A percentile compares a stretch with the other conserved stretches of the same genome.
Evolutionary conservation across 2,329 filamentous ascomycete species (phyloP).

Genomic region (Aspergillus vadensis): DNA sequence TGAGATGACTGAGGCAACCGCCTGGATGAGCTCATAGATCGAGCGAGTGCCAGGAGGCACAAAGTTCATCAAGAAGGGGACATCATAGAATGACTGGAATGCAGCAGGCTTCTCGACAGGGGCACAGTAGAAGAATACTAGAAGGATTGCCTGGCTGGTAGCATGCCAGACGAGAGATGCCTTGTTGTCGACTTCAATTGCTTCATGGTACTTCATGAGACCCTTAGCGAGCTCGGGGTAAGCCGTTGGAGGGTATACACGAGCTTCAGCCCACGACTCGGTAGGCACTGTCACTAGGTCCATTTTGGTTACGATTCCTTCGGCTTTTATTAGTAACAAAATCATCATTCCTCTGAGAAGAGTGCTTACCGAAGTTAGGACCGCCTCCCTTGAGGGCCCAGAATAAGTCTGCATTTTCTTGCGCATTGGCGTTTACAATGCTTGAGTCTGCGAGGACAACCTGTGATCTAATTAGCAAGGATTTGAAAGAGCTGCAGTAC

Average conservation of each 20-base stretch:
- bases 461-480: slow-evolving; percentile 1
- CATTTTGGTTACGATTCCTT: slow-evolving; percentile 22
- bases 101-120: slow-evolving; percentile 9
- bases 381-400: slow-evolving; percentile 36
- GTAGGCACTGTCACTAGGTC: slow-evolving; percentile 18
- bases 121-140: slow-evolving; percentile 10
- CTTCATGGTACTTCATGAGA: slow-evolving; percentile 11
- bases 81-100: slow-evolving; percentile 6
- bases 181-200: slow-evolving; percentile 11
- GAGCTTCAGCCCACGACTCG: slow-evolving; percentile 15
- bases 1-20: background rate
- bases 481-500: background rate
- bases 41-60: slow-evolving; percentile 2
- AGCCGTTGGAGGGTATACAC: slow-evolving; percentile 6
- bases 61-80: slow-evolving; percentile 2
- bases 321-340: background rate
- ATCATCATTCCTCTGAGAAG: no score
- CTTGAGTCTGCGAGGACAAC: slow-evolving; percentile 20
- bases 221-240: slow-evolving; percentile 3
- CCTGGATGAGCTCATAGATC: slow-evolving; percentile 7
- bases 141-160: slow-evolving; percentile 1
- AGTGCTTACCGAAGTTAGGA: slow-evolving; percentile 29
- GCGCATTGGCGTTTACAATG: slow-evolving; percentile 16
- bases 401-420: slow-evolving; percentile 31
- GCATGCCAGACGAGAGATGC: slow-evolving; percentile 6